phyloP scores from a whole-genome alignment of 169 alveolate genomes.

The Eimeria acervulina region DNA sequence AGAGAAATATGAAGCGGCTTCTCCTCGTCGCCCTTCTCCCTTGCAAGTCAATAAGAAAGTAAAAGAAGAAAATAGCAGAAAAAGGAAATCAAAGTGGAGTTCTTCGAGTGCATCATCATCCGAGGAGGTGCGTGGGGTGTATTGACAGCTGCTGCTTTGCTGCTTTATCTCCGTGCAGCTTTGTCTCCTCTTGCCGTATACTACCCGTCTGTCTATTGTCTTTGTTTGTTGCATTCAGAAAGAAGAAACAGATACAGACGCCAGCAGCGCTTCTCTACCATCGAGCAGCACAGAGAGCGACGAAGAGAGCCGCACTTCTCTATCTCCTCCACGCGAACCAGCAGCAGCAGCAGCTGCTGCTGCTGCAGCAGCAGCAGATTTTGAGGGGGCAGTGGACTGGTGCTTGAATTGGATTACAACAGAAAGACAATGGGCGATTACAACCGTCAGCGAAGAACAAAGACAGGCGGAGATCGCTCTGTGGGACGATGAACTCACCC shows the following conservation, averaged over 20 bases:
- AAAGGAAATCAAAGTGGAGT: background rate
- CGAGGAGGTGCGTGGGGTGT: background rate
- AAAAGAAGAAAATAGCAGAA: background rate
- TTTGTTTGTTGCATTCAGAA: background rate
- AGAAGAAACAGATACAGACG: background rate
- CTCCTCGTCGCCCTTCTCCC: background rate
- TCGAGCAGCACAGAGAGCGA: background rate
- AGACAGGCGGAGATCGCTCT: background rate
- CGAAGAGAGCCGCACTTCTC: background rate
- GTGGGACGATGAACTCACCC: slow-evolving; percentile 20
- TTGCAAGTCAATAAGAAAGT: background rate
- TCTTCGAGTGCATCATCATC: background rate
- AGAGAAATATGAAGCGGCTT: background rate
- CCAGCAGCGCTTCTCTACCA: background rate
- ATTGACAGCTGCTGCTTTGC: background rate
- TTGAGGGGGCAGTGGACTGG: slow-evolving; percentile 11
- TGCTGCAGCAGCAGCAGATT: background rate
- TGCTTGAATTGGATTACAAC: background rate
- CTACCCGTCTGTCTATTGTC: too few species aligned
- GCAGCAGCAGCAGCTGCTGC: slow-evolving; percentile 51
- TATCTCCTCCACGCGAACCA: slow-evolving; percentile 13
- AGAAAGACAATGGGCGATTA: background rate
- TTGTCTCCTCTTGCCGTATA: background rate
- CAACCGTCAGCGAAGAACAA: background rate
- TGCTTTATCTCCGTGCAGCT: background rate